Percentiles rank a stretch among this genome's conserved stretches.
Evolutionary conservation across 257 asterid species (phyloP).

Genomic region (Gentiana macrophylla): DNA sequence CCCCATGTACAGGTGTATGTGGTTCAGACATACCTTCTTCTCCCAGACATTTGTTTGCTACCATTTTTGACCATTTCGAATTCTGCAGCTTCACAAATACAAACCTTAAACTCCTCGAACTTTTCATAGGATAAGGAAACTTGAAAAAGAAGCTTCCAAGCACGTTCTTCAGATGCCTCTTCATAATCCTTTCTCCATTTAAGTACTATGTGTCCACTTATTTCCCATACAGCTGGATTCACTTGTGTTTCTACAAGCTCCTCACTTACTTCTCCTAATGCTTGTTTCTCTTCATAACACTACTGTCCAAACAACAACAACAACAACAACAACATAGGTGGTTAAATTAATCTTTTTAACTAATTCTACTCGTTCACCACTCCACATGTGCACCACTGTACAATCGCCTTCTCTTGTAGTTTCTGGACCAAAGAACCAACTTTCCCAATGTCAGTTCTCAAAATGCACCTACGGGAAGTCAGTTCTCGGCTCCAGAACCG

Average conservation of each 20-base stretch:
- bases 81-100: constrained; percentile 31
- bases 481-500: too few species aligned
- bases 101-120: constrained; percentile 32
- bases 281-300: constrained; percentile 64
- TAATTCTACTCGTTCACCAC: too few species aligned
- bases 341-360: too few species aligned
- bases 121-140: constrained; percentile 44
- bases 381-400: too few species aligned
- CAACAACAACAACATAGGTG: not conserved
- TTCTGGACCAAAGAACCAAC: too few species aligned
- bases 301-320: not conserved
- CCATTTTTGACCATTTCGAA: constrained; percentile 21
- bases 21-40: constrained; percentile 23
- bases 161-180: constrained; percentile 50
- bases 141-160: constrained; percentile 54
- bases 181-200: constrained; percentile 49
- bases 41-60: constrained; percentile 2
- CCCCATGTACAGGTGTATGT: constrained; percentile 4
- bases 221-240: constrained; percentile 81
- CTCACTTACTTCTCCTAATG: constrained; percentile 45
- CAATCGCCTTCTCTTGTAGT: too few species aligned
- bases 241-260: constrained; percentile 56
- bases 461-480: too few species aligned
- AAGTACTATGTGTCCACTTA: constrained; percentile 67
- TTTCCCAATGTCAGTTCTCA: too few species aligned